phyloP scores from a whole-genome alignment of 2,329 filamentous ascomycete genomes.

The Bipolaris cookei region DNA sequence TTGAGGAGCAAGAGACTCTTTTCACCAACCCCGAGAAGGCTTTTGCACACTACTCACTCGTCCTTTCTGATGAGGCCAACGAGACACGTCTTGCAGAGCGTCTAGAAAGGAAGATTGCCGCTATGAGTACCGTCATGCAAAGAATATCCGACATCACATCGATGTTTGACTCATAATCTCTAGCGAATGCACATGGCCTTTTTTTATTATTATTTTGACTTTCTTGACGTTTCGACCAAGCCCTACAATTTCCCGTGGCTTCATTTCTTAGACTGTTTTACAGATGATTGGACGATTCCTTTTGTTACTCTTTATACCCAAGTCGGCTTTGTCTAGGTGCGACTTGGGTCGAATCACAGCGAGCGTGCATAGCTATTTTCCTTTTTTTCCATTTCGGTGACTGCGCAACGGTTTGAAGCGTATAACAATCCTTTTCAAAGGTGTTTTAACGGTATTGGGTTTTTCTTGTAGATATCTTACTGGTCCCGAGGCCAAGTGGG shows the following conservation, averaged over 20 bases:
- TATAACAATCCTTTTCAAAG: constrained; percentile 7
- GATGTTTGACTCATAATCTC: constrained; percentile 42
- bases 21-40: constrained; percentile 68
- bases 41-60: constrained; percentile 67
- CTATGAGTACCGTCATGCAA: constrained; percentile 43
- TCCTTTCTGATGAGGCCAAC: constrained; percentile 62
- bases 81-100: constrained; percentile 40
- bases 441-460: constrained; percentile 7
- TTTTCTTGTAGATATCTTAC: constrained; percentile 15
- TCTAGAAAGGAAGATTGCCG: constrained; percentile 45
- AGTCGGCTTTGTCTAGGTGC: constrained; percentile 18
- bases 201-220: neutral
- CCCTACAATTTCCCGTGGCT: constrained; percentile 4
- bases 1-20: constrained; percentile 39
- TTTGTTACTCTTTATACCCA: constrained; percentile 31
- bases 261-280: constrained; percentile 30
- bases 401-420: constrained; percentile 3
- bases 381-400: constrained; percentile 4
- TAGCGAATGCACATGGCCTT: neutral
- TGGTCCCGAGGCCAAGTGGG: constrained; percentile 2
- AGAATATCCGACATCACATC: constrained; percentile 46
- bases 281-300: constrained; percentile 42
- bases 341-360: constrained; percentile 9
- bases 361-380: constrained; percentile 6
- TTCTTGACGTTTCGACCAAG: constrained; percentile 5